Base-by-base conservation (phyloP, 164 flowering plant genomes). In the Liriodendron chinense region DNA sequence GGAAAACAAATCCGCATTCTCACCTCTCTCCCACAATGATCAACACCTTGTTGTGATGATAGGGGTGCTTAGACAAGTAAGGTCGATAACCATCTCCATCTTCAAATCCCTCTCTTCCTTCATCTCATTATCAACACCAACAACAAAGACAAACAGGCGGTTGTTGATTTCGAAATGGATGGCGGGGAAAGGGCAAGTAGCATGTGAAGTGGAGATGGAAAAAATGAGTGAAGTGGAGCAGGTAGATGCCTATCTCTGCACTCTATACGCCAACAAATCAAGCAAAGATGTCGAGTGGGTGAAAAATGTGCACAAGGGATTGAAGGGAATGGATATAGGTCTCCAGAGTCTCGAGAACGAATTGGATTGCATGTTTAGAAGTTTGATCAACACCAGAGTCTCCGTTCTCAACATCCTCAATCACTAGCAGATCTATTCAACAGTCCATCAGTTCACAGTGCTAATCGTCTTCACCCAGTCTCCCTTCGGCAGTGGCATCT, bases 341-440 rank as follows among this genome's bases (percentile, higher is more conserved):
- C 79, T 87, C 18, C 84, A 82, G 72, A 84, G 81, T 47, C 77
- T 89, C 68, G 93, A 85, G 50, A 78, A 50, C 18, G 90, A 89
- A 82, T 47, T 88, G 21, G 86, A 86, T 48, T 78, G 86, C 73
- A 75, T 85, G 34, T 88, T 83, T 43, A 87, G 88, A 74, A 82
- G 88, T 47, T 77, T 89, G 80, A 85, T 92, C 65, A 82, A 84
- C 56, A 84, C 88, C 14, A 85, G 91, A 75, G 93, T 88, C 75
- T 81, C 82, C 1, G 88, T 90, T 47, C 88, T 74, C 22, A 72
- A 73, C 50, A 63, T 71, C 62, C 43, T 77, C 61, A 48, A 43
- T 57, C 13, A 68, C 20, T 74, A 66, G 69, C 20, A 16, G 48
- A 47, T 25, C 43, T 68, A 13, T 13, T 66, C 1, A 53, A 13